Evolutionary conservation across 306 rosid genomes (phyloP).

Genomic region (Gynostemma pentaphyllum): DNA sequence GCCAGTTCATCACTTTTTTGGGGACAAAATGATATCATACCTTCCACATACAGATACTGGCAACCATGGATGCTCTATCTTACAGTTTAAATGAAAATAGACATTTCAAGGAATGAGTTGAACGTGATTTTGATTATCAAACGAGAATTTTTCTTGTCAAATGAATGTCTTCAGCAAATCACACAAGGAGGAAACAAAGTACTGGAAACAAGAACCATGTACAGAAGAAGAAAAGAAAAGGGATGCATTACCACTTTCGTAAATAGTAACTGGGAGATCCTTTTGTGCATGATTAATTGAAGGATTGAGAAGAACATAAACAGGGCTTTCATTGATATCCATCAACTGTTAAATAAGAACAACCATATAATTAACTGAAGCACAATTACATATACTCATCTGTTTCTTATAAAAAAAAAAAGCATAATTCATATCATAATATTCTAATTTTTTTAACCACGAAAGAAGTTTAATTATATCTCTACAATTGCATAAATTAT

Average conservation of each 20-base stretch:
- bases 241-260: slow-evolving; percentile 61
- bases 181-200: background rate
- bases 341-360: slow-evolving; percentile 49
- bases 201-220: slow-evolving; percentile 7
- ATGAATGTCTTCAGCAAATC: background rate
- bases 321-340: slow-evolving; percentile 94
- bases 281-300: slow-evolving; percentile 75
- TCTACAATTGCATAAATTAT: background rate
- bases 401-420: no score
- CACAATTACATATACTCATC: background rate
- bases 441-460: background rate
- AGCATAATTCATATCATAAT: no score
- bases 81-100: no score
- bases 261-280: slow-evolving; percentile 88
- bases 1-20: no score
- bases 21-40: no score
- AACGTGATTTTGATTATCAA: background rate
- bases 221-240: slow-evolving; percentile 9
- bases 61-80: no score
- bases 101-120: no score
- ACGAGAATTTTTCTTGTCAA: no score
- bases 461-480: background rate
- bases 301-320: slow-evolving; percentile 87
- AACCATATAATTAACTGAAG: slow-evolving; percentile 5
- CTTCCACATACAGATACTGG: no score